Evolutionary conservation across 441 rosid genomes (phyloP).

Genomic region (Monsonia emarginata): DNA sequence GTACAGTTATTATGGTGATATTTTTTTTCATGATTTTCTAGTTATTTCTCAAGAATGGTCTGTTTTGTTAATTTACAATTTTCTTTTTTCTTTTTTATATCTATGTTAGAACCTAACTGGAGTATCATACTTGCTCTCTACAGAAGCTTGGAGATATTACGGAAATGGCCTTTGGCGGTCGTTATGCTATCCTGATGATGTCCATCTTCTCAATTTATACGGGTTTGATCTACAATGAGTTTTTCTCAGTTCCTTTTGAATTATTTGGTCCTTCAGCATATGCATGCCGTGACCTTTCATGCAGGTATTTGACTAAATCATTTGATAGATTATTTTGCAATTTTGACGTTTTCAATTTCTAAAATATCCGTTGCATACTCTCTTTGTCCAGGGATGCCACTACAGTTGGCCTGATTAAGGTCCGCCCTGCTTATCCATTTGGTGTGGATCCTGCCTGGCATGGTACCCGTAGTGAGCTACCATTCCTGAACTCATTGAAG

Average conservation of each 20-base stretch:
- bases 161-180: slow-evolving; percentile 94
- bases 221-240: slow-evolving; percentile 86
- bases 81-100: not conserved
- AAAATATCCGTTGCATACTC: not conserved
- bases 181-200: slow-evolving; percentile 90
- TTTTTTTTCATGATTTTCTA: not conserved
- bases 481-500: slow-evolving; percentile 87
- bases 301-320: slow-evolving; percentile 43
- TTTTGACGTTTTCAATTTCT: not conserved
- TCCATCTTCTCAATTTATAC: slow-evolving; percentile 82
- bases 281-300: slow-evolving; percentile 74
- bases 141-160: slow-evolving; percentile 69
- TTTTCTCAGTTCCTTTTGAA: slow-evolving; percentile 81
- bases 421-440: slow-evolving; percentile 65
- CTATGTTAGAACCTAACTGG: not conserved
- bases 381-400: slow-evolving; percentile 55
- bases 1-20: not conserved
- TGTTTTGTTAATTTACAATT: not conserved
- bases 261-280: slow-evolving; percentile 80
- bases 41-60: not conserved
- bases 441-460: slow-evolving; percentile 96
- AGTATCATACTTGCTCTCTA: slow-evolving; percentile 3
- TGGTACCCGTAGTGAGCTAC: slow-evolving; percentile 77
- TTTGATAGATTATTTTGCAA: not conserved
- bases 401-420: slow-evolving; percentile 67